Evolutionary conservation across 306 rosid species (phyloP).

Genomic region (Rosa multiflora): DNA sequence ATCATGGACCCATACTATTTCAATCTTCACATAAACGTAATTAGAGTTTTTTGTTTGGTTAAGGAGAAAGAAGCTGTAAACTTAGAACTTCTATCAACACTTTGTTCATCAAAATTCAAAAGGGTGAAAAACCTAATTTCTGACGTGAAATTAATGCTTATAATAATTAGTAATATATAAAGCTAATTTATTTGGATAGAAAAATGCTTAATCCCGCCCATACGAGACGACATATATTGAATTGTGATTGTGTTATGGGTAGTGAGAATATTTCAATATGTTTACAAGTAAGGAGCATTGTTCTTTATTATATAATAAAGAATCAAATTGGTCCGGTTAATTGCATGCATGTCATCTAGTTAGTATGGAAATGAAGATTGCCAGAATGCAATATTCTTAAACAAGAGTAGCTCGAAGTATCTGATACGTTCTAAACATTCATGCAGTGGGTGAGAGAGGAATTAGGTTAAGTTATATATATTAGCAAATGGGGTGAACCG

Average conservation of each 20-base stretch:
- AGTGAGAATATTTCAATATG: not conserved
- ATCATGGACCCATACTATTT: not conserved
- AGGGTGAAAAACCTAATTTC: not conserved
- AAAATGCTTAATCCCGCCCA: not conserved
- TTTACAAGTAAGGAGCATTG: not conserved
- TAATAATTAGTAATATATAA: not conserved
- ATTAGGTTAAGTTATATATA: not conserved
- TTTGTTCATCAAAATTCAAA: too few species aligned
- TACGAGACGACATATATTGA: not conserved
- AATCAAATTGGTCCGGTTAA: not conserved
- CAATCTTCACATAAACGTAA: not conserved
- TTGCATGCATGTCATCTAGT: not conserved
- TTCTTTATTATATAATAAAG: not conserved
- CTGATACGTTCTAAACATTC: not conserved
- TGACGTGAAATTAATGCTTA: not conserved
- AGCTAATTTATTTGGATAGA: not conserved
- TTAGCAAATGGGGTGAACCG: conserved; percentile 13
- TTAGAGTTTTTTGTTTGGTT: not conserved
- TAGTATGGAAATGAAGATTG: not conserved
- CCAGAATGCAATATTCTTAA: not conserved
- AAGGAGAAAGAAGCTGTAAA: not conserved
- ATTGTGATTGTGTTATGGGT: not conserved
- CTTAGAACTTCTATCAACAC: not conserved
- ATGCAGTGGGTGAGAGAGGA: conserved; percentile 13
- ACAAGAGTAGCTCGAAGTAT: not conserved